phyloP scores from a whole-genome alignment of 768 basidiomycete genomes.

The Phanerochaete sordida region DNA sequence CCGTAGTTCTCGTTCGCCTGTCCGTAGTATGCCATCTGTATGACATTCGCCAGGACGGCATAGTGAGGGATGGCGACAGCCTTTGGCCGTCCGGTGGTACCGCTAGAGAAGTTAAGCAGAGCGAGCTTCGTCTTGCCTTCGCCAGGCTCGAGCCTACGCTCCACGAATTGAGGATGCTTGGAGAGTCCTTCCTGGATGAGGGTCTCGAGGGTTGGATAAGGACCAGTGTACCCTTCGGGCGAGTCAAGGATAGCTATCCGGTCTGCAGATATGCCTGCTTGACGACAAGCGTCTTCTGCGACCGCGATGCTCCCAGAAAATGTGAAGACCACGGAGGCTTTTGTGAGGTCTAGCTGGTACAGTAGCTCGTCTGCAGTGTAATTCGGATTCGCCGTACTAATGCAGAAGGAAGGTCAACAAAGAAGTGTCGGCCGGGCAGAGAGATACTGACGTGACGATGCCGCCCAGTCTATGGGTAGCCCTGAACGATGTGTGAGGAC shows the following conservation, averaged over 20 bases:
- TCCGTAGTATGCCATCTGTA: slow-evolving; percentile 23
- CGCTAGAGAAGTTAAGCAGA: slow-evolving; percentile 70
- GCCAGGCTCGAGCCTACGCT: slow-evolving; percentile 48
- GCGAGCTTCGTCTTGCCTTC: slow-evolving; percentile 71
- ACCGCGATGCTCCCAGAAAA: slow-evolving; percentile 20
- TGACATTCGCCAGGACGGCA: slow-evolving; percentile 30
- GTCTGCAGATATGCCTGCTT: slow-evolving; percentile 17
- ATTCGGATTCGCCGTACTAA: slow-evolving; percentile 28
- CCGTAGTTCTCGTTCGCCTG: slow-evolving; percentile 28
- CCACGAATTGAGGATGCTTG: slow-evolving; percentile 37
- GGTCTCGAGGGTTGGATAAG: slow-evolving; percentile 37
- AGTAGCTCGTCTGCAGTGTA: slow-evolving; percentile 29
- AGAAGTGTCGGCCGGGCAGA: not conserved
- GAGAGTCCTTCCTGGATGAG: slow-evolving; percentile 48
- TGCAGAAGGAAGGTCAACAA: not conserved
- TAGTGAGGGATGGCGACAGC: slow-evolving; percentile 41
- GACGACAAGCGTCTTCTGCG: slow-evolving; percentile 21
- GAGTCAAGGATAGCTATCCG: slow-evolving; percentile 24
- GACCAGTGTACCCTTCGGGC: slow-evolving; percentile 2
- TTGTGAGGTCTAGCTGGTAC: slow-evolving; percentile 27
- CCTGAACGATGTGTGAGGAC: slow-evolving; percentile 16
- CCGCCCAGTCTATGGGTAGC: slow-evolving; percentile 56
- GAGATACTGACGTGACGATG: slow-evolving; percentile 46
- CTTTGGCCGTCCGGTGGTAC: slow-evolving; percentile 74
- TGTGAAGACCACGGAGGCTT: slow-evolving; percentile 22